phyloP scores from a whole-genome alignment of 2,329 filamentous ascomycete species.

The Knoxdaviesia capensis region DNA sequence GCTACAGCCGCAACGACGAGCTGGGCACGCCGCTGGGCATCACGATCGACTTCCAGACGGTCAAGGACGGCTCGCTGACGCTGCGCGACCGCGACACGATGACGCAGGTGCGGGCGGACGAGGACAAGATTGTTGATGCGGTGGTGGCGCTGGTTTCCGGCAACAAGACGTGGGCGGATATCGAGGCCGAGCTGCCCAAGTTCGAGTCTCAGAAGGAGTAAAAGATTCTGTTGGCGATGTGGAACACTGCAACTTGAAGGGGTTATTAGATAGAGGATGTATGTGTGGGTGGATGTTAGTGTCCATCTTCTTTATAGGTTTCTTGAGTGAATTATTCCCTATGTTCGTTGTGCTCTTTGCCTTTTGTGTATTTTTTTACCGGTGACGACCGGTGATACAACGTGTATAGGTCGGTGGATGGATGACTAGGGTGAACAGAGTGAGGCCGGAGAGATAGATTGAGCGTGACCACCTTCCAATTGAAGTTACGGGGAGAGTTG shows the following conservation, averaged over 20 bases:
- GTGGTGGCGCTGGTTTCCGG: constrained; percentile 24
- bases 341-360: too few species aligned
- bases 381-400: too few species aligned
- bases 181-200: constrained; percentile 58
- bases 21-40: constrained; percentile 75
- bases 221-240: constrained; percentile 2
- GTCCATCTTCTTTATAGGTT: not conserved
- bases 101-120: constrained; percentile 58
- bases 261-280: too few species aligned
- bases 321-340: not conserved
- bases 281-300: too few species aligned
- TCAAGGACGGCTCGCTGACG: constrained; percentile 64
- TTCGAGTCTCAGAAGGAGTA: constrained; percentile 55
- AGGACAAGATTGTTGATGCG: constrained; percentile 54
- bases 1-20: constrained; percentile 77
- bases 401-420: too few species aligned
- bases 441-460: too few species aligned
- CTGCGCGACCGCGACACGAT: constrained; percentile 70
- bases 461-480: too few species aligned
- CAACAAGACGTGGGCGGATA: constrained; percentile 41
- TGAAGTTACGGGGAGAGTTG: too few species aligned
- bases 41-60: constrained; percentile 77
- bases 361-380: too few species aligned
- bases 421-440: too few species aligned
- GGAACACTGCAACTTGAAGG: not conserved